Conservation (phyloP, 306 rosid genomes). For the Cucumis cinereus region DNA sequence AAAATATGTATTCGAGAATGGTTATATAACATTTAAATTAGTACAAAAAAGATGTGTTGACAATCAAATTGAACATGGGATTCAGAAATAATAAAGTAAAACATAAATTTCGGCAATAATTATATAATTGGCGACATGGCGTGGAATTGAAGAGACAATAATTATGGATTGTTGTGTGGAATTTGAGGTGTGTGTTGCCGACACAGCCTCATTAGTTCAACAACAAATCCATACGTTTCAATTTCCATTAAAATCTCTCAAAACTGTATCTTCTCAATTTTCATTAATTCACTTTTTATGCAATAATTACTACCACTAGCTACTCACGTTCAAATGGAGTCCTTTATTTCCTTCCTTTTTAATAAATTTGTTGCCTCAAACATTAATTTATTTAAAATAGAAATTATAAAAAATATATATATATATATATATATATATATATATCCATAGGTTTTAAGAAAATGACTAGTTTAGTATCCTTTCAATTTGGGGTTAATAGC, state of each 20-base stretch:
- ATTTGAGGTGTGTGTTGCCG: neutral
- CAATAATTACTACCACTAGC: neutral
- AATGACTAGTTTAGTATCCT: too few relatives aligned
- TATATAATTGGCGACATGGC: neutral
- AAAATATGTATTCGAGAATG: too few relatives aligned
- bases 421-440: too few relatives aligned
- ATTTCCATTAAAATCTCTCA: neutral
- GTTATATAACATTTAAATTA: too few relatives aligned
- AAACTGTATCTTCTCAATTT: neutral
- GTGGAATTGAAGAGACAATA: constrained; percentile 2
- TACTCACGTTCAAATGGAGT: neutral
- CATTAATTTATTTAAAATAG: too few relatives aligned
- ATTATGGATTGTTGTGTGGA: neutral
- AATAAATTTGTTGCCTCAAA: too few relatives aligned
- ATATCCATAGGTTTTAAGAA: too few relatives aligned
- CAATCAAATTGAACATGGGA: neutral
- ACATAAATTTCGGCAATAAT: neutral
- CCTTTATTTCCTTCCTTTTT: too few relatives aligned
- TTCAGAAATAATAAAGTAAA: too few relatives aligned
- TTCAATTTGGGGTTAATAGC: too few relatives aligned
- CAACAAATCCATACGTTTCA: neutral
- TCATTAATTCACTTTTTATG: neutral
- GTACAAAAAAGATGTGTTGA: neutral
- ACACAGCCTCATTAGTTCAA: neutral
- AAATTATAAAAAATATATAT: too few relatives aligned